phyloP scores from a whole-genome alignment of 2,329 filamentous ascomycete genomes.

The Arthrobotrys sphaeroides region DNA sequence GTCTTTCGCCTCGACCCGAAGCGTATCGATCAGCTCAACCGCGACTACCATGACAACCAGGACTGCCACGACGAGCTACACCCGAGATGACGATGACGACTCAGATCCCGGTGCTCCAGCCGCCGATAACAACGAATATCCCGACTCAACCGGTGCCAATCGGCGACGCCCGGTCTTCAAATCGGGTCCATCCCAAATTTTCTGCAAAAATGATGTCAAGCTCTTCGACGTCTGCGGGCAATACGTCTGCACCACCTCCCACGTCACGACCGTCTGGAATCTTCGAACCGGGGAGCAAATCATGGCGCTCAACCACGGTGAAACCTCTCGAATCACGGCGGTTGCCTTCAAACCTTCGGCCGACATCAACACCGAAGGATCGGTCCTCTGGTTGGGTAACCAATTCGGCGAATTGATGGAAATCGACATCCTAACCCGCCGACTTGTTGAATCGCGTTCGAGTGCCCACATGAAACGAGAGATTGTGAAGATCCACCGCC shows the following conservation, averaged over 20 bases:
- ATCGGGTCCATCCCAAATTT: constrained; percentile 77
- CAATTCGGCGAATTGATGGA: constrained; percentile 89
- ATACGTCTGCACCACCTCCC: constrained; percentile 84
- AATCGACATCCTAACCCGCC: constrained; percentile 79
- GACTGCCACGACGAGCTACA: constrained; percentile 24
- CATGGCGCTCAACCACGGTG: constrained; percentile 82
- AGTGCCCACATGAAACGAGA: constrained; percentile 80
- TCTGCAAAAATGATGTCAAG: constrained; percentile 85
- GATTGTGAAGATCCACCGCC: constrained; percentile 83
- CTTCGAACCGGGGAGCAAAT: constrained; percentile 81
- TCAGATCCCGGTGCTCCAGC: constrained; percentile 68
- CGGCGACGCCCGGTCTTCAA: constrained; percentile 80
- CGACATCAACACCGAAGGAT: constrained; percentile 81
- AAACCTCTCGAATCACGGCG: constrained; percentile 82
- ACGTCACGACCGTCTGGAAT: constrained; percentile 88
- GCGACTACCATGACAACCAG: constrained; percentile 27
- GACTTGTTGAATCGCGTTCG: constrained; percentile 73
- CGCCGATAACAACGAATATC: constrained; percentile 73
- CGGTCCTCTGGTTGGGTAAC: constrained; percentile 86
- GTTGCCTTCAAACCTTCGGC: constrained; percentile 85
- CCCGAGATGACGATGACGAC: constrained; percentile 60
- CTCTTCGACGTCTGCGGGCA: constrained; percentile 88
- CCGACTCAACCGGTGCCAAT: constrained; percentile 85
- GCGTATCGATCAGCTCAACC: constrained; percentile 39
- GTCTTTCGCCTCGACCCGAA: constrained; percentile 33